phyloP scores from a whole-genome alignment of 306 rosid genomes.

The Rubus parviflorus region DNA sequence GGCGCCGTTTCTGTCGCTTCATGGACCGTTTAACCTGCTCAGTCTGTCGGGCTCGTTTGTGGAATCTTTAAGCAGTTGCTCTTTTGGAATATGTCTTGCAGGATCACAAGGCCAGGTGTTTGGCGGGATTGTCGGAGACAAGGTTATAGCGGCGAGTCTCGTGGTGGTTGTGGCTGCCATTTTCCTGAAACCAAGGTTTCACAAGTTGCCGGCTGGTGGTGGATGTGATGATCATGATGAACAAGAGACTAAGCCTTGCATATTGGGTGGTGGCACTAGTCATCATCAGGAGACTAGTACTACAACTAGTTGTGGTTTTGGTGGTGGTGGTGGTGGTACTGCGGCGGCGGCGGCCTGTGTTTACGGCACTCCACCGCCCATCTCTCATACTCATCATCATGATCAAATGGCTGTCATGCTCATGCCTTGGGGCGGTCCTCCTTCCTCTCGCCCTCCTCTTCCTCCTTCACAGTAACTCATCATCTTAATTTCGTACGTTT shows the following conservation, averaged over 20 bases:
- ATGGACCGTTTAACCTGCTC: slow-evolving; percentile 14
- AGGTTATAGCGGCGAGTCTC: slow-evolving; percentile 35
- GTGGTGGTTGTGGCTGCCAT: slow-evolving; percentile 40
- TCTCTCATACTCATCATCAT: slow-evolving; percentile 2
- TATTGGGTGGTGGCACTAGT: no score
- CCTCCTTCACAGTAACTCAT: not conserved
- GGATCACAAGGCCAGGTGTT: slow-evolving; percentile 45
- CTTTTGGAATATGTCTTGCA: slow-evolving; percentile 41
- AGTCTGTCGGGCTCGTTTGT: not conserved
- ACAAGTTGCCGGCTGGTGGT: slow-evolving; percentile 2
- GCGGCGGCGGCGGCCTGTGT: not conserved
- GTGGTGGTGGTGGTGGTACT: not conserved
- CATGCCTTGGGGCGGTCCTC: slow-evolving; percentile 48
- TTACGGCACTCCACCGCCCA: no score
- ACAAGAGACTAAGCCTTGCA: slow-evolving; percentile 4
- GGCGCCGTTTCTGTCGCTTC: slow-evolving; percentile 40
- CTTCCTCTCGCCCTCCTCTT: slow-evolving; percentile 30
- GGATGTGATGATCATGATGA: not conserved
- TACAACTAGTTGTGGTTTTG: no score
- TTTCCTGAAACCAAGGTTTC: slow-evolving; percentile 30
- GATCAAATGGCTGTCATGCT: slow-evolving; percentile 6
- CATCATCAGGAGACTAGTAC: no score
- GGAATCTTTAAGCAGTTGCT: slow-evolving; percentile 7
- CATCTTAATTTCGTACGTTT: no score
- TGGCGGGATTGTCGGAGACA: slow-evolving; percentile 60